phyloP scores from a whole-genome alignment of 2,329 filamentous ascomycete genomes.

The Sporothrix luriei region DNA sequence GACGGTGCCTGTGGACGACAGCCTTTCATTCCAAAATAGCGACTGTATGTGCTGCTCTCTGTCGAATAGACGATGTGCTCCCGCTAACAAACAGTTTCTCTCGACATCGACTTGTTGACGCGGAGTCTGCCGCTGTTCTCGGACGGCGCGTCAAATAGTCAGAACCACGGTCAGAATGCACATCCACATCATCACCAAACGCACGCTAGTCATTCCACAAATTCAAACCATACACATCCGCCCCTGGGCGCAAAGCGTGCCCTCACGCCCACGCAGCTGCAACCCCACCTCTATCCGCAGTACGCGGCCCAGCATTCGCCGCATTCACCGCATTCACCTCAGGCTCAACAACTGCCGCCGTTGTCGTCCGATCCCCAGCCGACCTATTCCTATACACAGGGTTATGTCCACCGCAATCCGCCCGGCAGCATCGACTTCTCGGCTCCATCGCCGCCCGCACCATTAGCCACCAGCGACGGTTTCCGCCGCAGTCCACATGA shows the following conservation, averaged over 20 bases:
- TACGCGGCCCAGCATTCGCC: neutral
- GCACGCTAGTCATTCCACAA: neutral
- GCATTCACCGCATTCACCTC: no score
- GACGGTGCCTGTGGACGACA: constrained; percentile 6
- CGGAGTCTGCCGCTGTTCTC: neutral
- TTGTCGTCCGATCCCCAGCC: constrained; percentile 2
- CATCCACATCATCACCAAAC: neutral
- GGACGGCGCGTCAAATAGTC: constrained; percentile 4
- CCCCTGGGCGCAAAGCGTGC: neutral
- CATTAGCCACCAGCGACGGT: neutral
- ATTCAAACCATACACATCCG: neutral
- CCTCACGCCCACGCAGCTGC: neutral
- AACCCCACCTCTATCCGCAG: neutral
- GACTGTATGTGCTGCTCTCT: constrained; percentile 22
- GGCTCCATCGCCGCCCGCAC: neutral
- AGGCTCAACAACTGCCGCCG: neutral
- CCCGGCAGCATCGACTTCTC: constrained; percentile 5
- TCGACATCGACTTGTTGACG: constrained; percentile 29
- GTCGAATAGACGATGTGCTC: neutral
- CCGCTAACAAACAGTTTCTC: constrained; percentile 25
- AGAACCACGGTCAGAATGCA: neutral
- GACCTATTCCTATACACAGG: neutral
- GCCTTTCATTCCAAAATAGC: neutral
- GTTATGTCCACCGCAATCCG: neutral
- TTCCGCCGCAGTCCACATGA: constrained; percentile 6